Evolutionary conservation across 352 stramenopile species (phyloP), one percentile per base, ranked within the genome.

Genomic region (Phytophthora cryptogea): DNA sequence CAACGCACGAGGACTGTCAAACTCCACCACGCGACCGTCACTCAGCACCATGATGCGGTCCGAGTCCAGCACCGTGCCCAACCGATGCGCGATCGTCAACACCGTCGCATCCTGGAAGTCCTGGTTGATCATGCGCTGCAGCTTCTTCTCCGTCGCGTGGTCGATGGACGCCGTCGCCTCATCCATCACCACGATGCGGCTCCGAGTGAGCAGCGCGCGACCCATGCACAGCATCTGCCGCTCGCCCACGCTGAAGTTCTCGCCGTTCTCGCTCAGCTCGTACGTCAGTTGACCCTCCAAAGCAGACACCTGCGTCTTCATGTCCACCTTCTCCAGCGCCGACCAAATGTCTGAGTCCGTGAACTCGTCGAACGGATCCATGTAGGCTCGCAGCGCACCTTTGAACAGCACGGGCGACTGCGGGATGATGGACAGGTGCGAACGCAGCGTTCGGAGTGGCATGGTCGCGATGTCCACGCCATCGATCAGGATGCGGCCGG

Each of bases 11-110:
- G 89, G 91, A 14, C 78, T 80, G 57, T 96, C 92, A 53, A 91
- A 94, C 61, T 97, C 90, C 2, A 81, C 78, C 39, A 97, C 80
- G 27, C 65, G 55, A 2, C 91, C 91, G 59, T 92, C 71, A 46
- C 93, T 85, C 60, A 98, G 57, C 26, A 97, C 89, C 28, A 97
- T 53, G 16, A 98, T 74, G 27, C 76, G 72, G 51, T 98, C 50
- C 45, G 54, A 62, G 36, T 62, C 54, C 40, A 59, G 33, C 27
- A 59, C 57, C 42, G 57, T 66, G 26, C 92, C 85, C 11, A 98
- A 68, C 17, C 93, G 71, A 72, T 98, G 94, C 5, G 95, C 94
- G 60, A 98, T 97, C 7, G 94, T 98, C 13, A 99, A 60, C 27
- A 97, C 78, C 16, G 94, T 98, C 13, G 82, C 80, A 26, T 90